Conservation (phyloP, 208 protist species). For the Leishmania major region DNA sequence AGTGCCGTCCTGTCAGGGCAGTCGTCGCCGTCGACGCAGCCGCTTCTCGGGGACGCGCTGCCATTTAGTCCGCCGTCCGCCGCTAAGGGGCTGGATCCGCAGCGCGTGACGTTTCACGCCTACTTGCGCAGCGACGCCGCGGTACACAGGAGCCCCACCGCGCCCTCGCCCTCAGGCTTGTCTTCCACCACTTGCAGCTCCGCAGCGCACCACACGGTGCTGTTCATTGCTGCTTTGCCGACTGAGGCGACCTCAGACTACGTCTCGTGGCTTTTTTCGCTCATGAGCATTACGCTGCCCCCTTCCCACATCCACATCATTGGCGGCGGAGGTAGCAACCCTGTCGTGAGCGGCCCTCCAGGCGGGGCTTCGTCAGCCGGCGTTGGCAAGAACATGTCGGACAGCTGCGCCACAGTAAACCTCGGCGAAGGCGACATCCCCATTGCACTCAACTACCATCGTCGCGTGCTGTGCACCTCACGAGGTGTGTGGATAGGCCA, state of each 20-base stretch:
- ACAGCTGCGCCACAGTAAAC: constrained; percentile 29
- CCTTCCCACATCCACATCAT: constrained; percentile 23
- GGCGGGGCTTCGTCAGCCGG: neutral
- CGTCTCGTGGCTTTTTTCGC: constrained; percentile 58
- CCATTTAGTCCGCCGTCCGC: neutral
- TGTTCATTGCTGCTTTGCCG: constrained; percentile 59
- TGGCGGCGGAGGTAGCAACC: constrained; percentile 4
- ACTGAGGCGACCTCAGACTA: constrained; percentile 33
- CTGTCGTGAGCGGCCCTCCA: neutral
- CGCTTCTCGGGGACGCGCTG: constrained; percentile 10
- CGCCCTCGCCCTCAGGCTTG: neutral
- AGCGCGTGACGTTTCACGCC: constrained; percentile 33
- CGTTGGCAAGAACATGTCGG: neutral
- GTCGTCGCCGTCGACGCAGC: constrained; percentile 10
- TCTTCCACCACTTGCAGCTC: neutral
- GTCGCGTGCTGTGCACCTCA: constrained; percentile 33
- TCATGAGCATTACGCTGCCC: constrained; percentile 29
- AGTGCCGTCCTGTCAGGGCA: constrained; percentile 13
- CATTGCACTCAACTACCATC: constrained; percentile 37
- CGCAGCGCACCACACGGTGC: constrained; percentile 1
- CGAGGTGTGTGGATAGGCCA: constrained; percentile 33
- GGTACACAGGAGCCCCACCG: neutral
- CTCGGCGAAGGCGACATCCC: constrained; percentile 22
- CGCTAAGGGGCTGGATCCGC: constrained; percentile 6
- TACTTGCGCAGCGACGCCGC: constrained; percentile 14